phyloP scores from a whole-genome alignment of 2,329 filamentous ascomycete genomes.

The Phoma sp. region DNA sequence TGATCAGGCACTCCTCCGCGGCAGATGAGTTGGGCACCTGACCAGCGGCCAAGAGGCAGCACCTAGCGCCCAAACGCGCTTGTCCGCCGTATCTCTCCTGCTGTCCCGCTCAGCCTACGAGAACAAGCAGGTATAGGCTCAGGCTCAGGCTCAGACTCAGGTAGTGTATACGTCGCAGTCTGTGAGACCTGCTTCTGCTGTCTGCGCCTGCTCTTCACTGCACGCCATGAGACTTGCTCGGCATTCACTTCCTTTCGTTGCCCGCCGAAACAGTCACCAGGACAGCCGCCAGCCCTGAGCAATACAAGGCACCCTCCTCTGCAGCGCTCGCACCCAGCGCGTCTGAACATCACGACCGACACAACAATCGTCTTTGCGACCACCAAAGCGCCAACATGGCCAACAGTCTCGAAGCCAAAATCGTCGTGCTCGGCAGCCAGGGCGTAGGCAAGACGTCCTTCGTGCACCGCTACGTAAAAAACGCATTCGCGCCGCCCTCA shows the following conservation, averaged over 20 bases:
- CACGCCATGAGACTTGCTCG: slow-evolving; percentile 42
- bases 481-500: slow-evolving; percentile 67
- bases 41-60: slow-evolving; percentile 36
- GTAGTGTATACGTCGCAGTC: slow-evolving; percentile 9
- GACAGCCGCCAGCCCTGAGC: slow-evolving; percentile 11
- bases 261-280: slow-evolving; percentile 15
- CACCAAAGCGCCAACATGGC: slow-evolving; percentile 27
- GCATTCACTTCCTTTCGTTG: slow-evolving; percentile 27
- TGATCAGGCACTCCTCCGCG: slow-evolving; percentile 21
- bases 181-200: slow-evolving; percentile 19
- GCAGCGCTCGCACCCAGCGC: not conserved
- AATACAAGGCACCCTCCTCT: slow-evolving; percentile 1
- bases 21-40: slow-evolving; percentile 34
- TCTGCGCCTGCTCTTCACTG: slow-evolving; percentile 7
- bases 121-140: slow-evolving; percentile 1
- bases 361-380: not conserved
- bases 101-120: slow-evolving; percentile 2
- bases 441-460: slow-evolving; percentile 81
- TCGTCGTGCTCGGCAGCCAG: slow-evolving; percentile 80
- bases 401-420: slow-evolving; percentile 76
- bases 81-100: slow-evolving; percentile 25
- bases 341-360: not conserved
- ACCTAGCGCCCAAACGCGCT: slow-evolving; percentile 33
- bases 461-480: slow-evolving; percentile 77
- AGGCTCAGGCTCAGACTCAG: not conserved